A percentile compares a stretch with the other conserved stretches of the same genome.
These are phyloP conservation scores for Zygosaccharomyces gambellarensis DNA, from an alignment of 805 yeast genomes.

Conservation along the genomic window DNA sequence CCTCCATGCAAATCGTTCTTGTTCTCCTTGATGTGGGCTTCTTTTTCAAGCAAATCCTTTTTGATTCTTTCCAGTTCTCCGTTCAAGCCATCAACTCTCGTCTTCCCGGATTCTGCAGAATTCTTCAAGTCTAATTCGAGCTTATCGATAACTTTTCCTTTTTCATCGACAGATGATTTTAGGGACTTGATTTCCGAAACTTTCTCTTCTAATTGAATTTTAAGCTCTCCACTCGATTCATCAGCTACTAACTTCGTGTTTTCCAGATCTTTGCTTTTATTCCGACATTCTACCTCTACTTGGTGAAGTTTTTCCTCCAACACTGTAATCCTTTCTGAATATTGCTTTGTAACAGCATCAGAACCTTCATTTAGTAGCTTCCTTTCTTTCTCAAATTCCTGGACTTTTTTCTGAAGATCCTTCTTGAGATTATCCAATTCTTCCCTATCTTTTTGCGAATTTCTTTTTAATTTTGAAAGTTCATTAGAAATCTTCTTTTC, in stretches of 20 bases:
- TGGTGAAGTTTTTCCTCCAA: conserved; percentile 36
- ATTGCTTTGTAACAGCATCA: conserved; percentile 46
- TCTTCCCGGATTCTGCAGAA: conserved; percentile 7
- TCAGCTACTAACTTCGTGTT: background rate
- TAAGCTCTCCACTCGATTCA: conserved; percentile 2
- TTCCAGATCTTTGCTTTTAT: conserved; percentile 8
- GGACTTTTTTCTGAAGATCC: conserved; percentile 36
- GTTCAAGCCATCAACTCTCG: conserved; percentile 5
- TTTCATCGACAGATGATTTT: conserved; percentile 19
- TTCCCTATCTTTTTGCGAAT: background rate
- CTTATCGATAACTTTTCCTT: conserved; percentile 10
- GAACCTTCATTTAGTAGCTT: conserved; percentile 45
- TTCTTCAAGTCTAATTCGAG: background rate
- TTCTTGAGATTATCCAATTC: conserved; percentile 30
- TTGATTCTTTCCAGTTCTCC: conserved; percentile 5
- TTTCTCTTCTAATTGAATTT: conserved; percentile 1
- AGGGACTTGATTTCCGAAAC: conserved; percentile 15
- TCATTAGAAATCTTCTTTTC: conserved; percentile 1
- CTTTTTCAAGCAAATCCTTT: background rate
- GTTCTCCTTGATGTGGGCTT: background rate
- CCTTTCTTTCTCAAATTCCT: conserved; percentile 50
- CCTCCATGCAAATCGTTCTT: background rate
- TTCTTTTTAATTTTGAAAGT: background rate
- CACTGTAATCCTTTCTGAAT: conserved; percentile 41
- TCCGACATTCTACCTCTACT: conserved; percentile 6